A percentile compares a stretch with the other conserved stretches of the same genome.
These are phyloP conservation scores for Apiotrichum gracile DNA, from an alignment of 1,284 basidiomycete genomes.

Conservation along the genomic window DNA sequence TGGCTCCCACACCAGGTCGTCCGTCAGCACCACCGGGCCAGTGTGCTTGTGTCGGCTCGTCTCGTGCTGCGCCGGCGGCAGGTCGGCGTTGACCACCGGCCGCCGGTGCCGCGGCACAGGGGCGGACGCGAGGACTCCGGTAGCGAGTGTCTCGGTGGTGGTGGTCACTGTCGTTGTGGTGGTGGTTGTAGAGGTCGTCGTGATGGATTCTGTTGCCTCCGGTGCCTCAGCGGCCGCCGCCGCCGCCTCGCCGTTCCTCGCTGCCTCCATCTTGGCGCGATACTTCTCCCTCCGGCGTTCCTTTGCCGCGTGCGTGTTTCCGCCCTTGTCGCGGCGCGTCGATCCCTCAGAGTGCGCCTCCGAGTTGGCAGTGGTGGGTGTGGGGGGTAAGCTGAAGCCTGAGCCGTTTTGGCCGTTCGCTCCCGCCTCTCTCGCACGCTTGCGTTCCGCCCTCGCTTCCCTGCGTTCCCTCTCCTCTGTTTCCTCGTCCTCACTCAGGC, in stretches of 20 bases:
- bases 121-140: neutral
- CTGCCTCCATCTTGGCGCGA: conserved; percentile 8
- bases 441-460: too few relatives aligned
- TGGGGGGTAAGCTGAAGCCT: too few relatives aligned
- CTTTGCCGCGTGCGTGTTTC: conserved; percentile 8
- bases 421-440: too few relatives aligned
- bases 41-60: conserved; percentile 9
- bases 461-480: neutral
- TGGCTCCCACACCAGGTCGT: conserved; percentile 26
- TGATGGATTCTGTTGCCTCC: neutral
- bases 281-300: conserved; percentile 13
- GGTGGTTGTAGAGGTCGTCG: neutral
- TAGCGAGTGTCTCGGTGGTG: neutral
- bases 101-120: conserved; percentile 1
- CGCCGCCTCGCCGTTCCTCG: too few relatives aligned
- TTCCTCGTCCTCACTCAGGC: conserved; percentile 3
- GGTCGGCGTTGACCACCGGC: conserved; percentile 3
- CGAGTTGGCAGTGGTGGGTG: too few relatives aligned
- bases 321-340: too few relatives aligned
- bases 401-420: too few relatives aligned
- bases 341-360: too few relatives aligned
- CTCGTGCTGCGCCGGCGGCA: conserved; percentile 33
- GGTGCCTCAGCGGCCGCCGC: neutral
- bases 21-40: conserved; percentile 19
- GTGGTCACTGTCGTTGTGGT: neutral